Evolutionary conservation across 1,284 basidiomycete species (phyloP), one percentile per base, ranked within the genome.

Genomic region (Tausonia pullulans): DNA sequence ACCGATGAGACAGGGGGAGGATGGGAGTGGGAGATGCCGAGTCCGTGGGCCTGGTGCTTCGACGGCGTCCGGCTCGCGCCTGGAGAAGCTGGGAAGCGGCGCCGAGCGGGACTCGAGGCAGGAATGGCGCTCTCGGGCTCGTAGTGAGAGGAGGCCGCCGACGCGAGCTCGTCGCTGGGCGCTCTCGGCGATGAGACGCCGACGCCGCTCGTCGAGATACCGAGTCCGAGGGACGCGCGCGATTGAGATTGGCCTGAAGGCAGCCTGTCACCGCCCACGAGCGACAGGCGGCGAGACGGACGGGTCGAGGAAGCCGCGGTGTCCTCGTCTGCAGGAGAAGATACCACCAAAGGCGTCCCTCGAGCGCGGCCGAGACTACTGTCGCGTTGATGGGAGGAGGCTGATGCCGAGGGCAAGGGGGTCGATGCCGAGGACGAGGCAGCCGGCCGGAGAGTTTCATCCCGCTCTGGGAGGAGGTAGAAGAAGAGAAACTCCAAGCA

Each of bases 401-500:
- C 13, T 10, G 3, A 43, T 9, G 48, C 13, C 51, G 49, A 43
- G 13, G 16, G 41, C 54, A 48, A n/a, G 10, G 50, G 41, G 3
- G 58, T 46, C 16, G 45, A 53, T 4, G 45, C 16, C n/a, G 48
- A 39, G 9, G 39, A 46, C 9, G 50, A 53, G 43, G 11, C 14
- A 44, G 43, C 41, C 55, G 3, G 59, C 16, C 6, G 60, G 14
- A 50, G 49, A 16, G 52, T 50, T 14, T 16, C 46, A 57, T 3
- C 40, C 27, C 11, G 51, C 46, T 64, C 63, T 4, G 92, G 90
- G 61, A 92, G 78, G 4, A 95, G 80, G 73, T 94, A 95, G 73
- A 92, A 94, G 74, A 93, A 93, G 4, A 95, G 77, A 71, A 94
- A 91, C 72, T 94, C 91, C 40, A 94, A 80, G 69, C 89, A 92